Base-by-base conservation (phyloP, 2,329 filamentous ascomycete species). In the Pseudopyrenochaeta lycopersici region DNA sequence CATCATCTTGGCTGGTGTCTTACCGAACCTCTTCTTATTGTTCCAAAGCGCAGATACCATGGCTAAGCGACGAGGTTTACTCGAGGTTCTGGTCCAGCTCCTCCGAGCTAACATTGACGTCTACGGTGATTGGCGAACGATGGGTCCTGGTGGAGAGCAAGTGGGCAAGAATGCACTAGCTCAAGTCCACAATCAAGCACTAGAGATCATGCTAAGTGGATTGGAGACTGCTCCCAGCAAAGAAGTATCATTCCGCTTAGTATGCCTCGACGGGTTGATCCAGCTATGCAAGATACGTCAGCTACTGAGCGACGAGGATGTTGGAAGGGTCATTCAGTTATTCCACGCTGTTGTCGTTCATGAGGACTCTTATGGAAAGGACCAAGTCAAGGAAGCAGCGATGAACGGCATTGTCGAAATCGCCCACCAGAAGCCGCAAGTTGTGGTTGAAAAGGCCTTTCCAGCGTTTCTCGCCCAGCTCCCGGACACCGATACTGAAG, bases 391-490 rank as follows among this genome's bases (percentile, higher is more conserved):
- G 57, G 79, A 82, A 53, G 81, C 84, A 56, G 84, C 86, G 5
- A 84, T 89, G 54, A 74, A 78, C 30, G 81, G 83, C 20, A 78
- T 90, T 39, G 80, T 85, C 3, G 82, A 86, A 30, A 81, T 89
- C 36, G 87, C 87, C 6, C 83, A 83, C 54, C 80, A 85, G 54
- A 87, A 86, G 62, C 85, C 87, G 15, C 80, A 82, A 41, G 74
- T 87, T 10, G 84, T 90, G 23, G 83, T 88, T 63, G 82, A 88
- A 41, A 86, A 86, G 51, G 85, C 86, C 0, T 85, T 90, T 63
- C 87, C 87, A 21, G 84, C 84, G 4, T 88, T 90, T 66, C 81
- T 89, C 72, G 85, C 86, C 3, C 82, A 84, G 33, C 73, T 90
- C 3, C 88, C 87, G 1, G 86, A 87, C 54, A 77, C 75, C 1